Evolutionary conservation across 2,329 filamentous ascomycete genomes (phyloP).

Genomic region (Atkinsonella hypoxylon): DNA sequence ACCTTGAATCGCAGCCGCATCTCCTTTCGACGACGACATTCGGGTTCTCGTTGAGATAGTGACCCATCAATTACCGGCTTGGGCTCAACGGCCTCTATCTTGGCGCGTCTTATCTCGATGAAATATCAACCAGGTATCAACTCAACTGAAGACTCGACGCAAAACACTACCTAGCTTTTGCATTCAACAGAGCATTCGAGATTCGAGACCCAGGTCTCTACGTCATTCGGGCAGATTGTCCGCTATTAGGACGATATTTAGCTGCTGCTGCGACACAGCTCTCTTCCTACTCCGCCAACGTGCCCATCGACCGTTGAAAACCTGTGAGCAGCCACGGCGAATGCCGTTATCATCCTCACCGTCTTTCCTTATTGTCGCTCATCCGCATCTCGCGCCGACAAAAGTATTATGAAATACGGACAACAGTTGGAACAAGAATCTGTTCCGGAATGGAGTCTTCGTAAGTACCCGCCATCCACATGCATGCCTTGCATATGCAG

Average conservation of each 20-base stretch:
- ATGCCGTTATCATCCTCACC: background rate
- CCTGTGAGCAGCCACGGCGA: background rate
- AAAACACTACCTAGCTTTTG: no score
- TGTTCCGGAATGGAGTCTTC: slow-evolving; percentile 70
- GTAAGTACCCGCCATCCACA: slow-evolving; percentile 30
- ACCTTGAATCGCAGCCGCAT: no score
- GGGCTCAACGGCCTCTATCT: no score
- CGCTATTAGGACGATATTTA: background rate
- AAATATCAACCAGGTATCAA: no score
- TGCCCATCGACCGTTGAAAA: no score
- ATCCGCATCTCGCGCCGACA: background rate
- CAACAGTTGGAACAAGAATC: slow-evolving; percentile 58
- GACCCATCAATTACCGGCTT: no score
- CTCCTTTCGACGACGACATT: no score
- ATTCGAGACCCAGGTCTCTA: background rate
- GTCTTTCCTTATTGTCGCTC: background rate
- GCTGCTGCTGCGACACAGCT: background rate
- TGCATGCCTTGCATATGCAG: background rate
- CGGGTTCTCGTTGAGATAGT: no score
- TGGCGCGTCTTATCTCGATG: no score
- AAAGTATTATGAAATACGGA: slow-evolving; percentile 29
- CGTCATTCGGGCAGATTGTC: background rate
- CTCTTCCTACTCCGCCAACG: background rate
- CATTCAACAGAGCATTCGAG: background rate
- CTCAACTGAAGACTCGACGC: no score